phyloP scores from a whole-genome alignment of 345 rosid species.

The Fremontodendron californicum region DNA sequence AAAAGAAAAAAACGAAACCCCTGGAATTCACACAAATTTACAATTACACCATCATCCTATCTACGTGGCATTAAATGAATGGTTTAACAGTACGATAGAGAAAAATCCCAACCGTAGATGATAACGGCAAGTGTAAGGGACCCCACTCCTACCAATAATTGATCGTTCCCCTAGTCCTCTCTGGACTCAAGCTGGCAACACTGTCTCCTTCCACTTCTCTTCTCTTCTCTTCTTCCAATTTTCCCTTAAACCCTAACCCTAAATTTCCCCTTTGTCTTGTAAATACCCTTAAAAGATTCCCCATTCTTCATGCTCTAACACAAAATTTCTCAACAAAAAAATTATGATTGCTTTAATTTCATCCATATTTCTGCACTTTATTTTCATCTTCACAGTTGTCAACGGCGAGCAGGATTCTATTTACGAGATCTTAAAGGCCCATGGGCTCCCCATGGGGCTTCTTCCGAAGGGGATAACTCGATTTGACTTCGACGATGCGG shows the following conservation, averaged over 20 bases:
- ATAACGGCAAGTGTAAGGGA: too few species aligned
- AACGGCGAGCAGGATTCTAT: slow-evolving; percentile 35
- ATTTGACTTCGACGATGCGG: slow-evolving; percentile 46
- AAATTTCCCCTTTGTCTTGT: background rate
- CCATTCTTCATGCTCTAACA: slow-evolving; percentile 6
- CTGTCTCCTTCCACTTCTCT: slow-evolving; percentile 37
- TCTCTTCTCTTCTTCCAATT: slow-evolving; percentile 1
- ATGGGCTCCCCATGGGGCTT: slow-evolving; percentile 77
- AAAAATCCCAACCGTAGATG: too few species aligned
- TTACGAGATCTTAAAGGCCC: slow-evolving; percentile 51
- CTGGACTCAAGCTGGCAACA: slow-evolving; percentile 70
- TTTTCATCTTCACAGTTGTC: slow-evolving; percentile 18
- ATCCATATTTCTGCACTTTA: slow-evolving; percentile 25
- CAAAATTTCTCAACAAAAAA: background rate
- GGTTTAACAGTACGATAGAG: too few species aligned
- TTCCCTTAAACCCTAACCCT: slow-evolving; percentile 42
- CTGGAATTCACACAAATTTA: too few species aligned
- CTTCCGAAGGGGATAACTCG: slow-evolving; percentile 72
- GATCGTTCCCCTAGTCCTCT: slow-evolving; percentile 33
- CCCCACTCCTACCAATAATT: background rate
- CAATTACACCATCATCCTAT: too few species aligned
- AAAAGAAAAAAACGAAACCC: too few species aligned
- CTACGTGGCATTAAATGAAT: too few species aligned
- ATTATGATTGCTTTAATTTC: slow-evolving; percentile 8
- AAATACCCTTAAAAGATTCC: background rate